A percentile compares a stretch with the other conserved stretches of the same genome.
These are phyloP conservation scores for Puccinia brachypodii DNA, from an alignment of 1,284 basidiomycete genomes.

Conservation along the genomic window DNA sequence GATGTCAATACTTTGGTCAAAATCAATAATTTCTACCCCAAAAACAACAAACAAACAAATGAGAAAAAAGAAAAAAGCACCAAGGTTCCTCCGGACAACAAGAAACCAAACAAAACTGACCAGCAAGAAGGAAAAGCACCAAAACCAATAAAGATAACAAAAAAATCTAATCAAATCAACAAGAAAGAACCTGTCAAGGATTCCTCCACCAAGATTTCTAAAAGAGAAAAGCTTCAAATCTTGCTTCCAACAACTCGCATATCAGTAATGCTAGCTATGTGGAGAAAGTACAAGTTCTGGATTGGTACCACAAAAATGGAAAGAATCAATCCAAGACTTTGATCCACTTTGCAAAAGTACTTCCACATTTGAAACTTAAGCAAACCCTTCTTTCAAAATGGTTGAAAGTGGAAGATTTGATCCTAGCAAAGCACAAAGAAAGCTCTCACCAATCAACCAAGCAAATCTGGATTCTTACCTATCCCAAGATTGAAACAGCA, in stretches of 20 bases:
- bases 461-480: background rate
- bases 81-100: no score
- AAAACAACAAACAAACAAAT: no score
- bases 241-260: no score
- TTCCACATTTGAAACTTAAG: background rate
- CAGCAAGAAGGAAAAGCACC: no score
- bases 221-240: no score
- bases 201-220: background rate
- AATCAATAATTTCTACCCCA: no score
- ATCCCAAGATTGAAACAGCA: conserved; percentile 6
- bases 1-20: no score
- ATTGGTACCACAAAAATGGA: conserved; percentile 29
- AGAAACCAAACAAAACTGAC: no score
- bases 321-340: conserved; percentile 23
- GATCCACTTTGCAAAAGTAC: conserved; percentile 6
- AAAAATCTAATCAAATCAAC: background rate
- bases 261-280: background rate
- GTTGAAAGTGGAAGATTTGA: conserved; percentile 30
- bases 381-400: conserved; percentile 27
- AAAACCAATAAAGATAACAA: no score
- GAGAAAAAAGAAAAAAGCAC: no score
- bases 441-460: background rate
- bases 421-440: background rate
- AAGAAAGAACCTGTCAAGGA: background rate
- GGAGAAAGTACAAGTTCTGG: conserved; percentile 6